Evolutionary conservation across 441 rosid genomes (phyloP), one percentile per base, ranked within the genome.

Genomic region (Hypseocharis bilobata): DNA sequence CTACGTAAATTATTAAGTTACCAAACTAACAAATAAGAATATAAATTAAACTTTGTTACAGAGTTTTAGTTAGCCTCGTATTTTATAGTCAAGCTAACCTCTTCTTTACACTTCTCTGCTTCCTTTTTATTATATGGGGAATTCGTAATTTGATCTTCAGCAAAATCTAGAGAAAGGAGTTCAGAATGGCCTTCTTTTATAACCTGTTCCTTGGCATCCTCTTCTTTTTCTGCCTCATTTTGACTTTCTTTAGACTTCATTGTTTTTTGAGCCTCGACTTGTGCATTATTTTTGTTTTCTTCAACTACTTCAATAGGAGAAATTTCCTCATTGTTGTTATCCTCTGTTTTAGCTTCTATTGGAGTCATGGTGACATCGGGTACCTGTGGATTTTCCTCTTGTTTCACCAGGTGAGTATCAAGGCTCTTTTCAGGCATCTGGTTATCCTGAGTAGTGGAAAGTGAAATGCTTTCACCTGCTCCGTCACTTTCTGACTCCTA

Each of bases 31-130:
- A 49, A 16, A 49, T 49, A 49, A 49, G n/a, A n/a, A n/a, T 25
- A 56, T 28, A 26, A 13, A 34, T 56, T 56, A 27, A 56, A 56
- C 60, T 56, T 56, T 27, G 19, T 14, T 28, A 56, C 7, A 4
- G 34, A 56, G 59, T 54, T 55, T 55, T 32, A 13, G 60, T 56
- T 26, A 26, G 60, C 60, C 4, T 56, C 4, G 8, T 56, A 56
- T 56, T n/a, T 56, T 56, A 26, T 8, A 56, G 17, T 28, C 60
- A 26, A 8, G 32, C 36, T 56, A 26, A 56, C 60, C 60, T 56
- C 36, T 56, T 28, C 19, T n/a, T 27, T 27, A 56, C 34, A 56
- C 5, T 27, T 56, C 8, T 55, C 60, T 27, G 32, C 19, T 55
- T 38, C 10, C 44, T 38, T n/a, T n/a, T n/a, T n/a, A n/a, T n/a